Evolutionary conservation across 2,329 filamentous ascomycete genomes (phyloP).

Genomic region (Ophiostoma sp.): DNA sequence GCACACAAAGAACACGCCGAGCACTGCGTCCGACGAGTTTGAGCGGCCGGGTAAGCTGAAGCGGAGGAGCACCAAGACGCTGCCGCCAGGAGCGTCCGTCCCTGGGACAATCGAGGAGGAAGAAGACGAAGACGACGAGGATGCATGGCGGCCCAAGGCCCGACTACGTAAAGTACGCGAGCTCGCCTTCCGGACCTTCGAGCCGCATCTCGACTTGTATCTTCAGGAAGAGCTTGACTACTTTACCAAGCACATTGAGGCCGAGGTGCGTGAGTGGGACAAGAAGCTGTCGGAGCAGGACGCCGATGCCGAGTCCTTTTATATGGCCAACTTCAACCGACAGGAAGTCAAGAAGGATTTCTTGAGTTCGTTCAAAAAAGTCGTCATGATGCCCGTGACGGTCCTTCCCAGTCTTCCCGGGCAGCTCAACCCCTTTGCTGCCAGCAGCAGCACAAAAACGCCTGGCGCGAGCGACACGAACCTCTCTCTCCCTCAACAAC

Average conservation of each 20-base stretch:
- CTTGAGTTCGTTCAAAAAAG: slow-evolving; percentile 93
- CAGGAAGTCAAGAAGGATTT: slow-evolving; percentile 97
- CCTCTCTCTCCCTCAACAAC: background rate
- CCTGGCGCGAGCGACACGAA: background rate
- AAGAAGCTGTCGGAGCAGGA: slow-evolving; percentile 89
- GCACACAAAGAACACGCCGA: slow-evolving; percentile 14
- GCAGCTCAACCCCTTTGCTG: slow-evolving; percentile 58
- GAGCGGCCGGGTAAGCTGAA: slow-evolving; percentile 11
- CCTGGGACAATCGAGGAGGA: background rate
- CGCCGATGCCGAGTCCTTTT: slow-evolving; percentile 85
- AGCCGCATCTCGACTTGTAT: slow-evolving; percentile 91
- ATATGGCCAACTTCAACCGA: slow-evolving; percentile 92
- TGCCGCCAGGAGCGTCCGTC: background rate
- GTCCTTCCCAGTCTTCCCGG: slow-evolving; percentile 72
- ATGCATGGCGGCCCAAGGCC: slow-evolving; percentile 25
- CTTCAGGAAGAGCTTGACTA: slow-evolving; percentile 86
- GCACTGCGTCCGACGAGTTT: background rate
- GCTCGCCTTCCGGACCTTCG: slow-evolving; percentile 73
- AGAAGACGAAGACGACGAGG: slow-evolving; percentile 20
- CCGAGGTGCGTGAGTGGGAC: slow-evolving; percentile 82
- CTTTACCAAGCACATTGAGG: slow-evolving; percentile 75
- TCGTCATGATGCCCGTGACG: slow-evolving; percentile 98
- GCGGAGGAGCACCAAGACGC: slow-evolving; percentile 4
- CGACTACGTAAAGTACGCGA: slow-evolving; percentile 56
- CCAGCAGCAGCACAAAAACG: slow-evolving; percentile 35